phyloP scores from a whole-genome alignment of 2,329 filamentous ascomycete genomes.

The Thielaviopsis populi region DNA sequence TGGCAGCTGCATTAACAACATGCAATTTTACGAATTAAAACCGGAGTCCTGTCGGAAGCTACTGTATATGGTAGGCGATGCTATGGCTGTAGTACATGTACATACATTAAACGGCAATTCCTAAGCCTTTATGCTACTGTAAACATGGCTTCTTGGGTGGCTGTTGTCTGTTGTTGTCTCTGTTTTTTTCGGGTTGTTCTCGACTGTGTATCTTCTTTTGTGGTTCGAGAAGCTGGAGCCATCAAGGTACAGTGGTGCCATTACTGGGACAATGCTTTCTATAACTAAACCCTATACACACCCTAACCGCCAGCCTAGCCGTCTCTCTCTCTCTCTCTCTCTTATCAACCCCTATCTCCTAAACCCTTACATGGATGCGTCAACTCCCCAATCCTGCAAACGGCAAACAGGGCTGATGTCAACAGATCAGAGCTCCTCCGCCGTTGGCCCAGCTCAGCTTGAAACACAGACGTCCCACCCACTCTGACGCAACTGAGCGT shows the following conservation, averaged over 20 bases:
- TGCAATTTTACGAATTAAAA: slow-evolving; percentile 11
- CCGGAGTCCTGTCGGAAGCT: slow-evolving; percentile 1
- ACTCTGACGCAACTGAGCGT: neutral
- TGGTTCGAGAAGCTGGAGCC: neutral
- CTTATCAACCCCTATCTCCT: neutral
- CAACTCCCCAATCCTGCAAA: neutral
- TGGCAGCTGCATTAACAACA: slow-evolving; percentile 4
- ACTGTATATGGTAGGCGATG: no score
- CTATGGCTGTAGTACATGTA: no score
- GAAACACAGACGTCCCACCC: neutral
- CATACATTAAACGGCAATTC: no score
- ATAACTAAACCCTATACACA: neutral
- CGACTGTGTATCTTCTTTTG: neutral
- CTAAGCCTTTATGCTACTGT: no score
- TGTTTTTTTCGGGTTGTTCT: no score
- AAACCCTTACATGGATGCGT: neutral
- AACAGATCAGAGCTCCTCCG: neutral
- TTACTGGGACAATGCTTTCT: neutral
- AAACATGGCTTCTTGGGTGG: no score
- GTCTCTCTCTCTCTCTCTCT: no score
- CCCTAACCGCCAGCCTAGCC: neutral
- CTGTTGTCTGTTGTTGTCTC: no score
- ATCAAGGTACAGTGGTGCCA: neutral
- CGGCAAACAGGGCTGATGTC: neutral
- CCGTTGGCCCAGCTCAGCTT: neutral